Evolutionary conservation across 768 basidiomycete species (phyloP).

Genomic region (Lactifluus subvellereus): DNA sequence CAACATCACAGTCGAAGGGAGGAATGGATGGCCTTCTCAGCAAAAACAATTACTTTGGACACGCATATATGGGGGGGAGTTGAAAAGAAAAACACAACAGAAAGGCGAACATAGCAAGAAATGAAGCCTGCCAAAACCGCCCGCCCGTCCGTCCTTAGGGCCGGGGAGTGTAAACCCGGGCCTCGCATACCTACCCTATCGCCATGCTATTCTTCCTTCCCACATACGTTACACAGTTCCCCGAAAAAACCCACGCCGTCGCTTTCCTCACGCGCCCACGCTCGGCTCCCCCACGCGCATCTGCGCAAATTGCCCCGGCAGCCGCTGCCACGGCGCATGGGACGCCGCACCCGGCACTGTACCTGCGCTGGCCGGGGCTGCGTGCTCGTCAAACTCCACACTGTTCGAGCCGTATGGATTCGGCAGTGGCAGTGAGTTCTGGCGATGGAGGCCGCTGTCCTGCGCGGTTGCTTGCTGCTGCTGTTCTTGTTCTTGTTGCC

Average conservation of each 20-base stretch:
- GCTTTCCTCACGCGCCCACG: constrained; percentile 12
- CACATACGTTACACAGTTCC: neutral
- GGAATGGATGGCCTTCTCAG: too few relatives aligned
- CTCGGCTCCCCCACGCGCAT: constrained; percentile 24
- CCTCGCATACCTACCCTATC: too few relatives aligned
- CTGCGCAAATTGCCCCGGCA: constrained; percentile 20
- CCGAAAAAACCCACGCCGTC: neutral
- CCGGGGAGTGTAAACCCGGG: too few relatives aligned
- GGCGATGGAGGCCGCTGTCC: neutral
- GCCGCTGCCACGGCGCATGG: constrained; percentile 15
- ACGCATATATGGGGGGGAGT: too few relatives aligned
- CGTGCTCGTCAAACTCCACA: neutral
- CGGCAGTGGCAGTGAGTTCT: constrained; percentile 20
- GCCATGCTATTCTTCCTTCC: too few relatives aligned
- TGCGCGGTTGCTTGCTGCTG: neutral
- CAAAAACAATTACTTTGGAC: too few relatives aligned
- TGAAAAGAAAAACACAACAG: too few relatives aligned
- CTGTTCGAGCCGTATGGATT: constrained; percentile 12
- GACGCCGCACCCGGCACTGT: neutral
- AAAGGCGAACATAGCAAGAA: too few relatives aligned
- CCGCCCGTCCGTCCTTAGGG: neutral
- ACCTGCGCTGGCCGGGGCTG: neutral
- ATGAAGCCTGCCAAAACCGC: neutral
- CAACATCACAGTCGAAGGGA: too few relatives aligned
- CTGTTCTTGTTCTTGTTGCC: constrained; percentile 10